Base-by-base conservation (phyloP, 2,329 filamentous ascomycete genomes). In the Reticulascus tulasneorum region DNA sequence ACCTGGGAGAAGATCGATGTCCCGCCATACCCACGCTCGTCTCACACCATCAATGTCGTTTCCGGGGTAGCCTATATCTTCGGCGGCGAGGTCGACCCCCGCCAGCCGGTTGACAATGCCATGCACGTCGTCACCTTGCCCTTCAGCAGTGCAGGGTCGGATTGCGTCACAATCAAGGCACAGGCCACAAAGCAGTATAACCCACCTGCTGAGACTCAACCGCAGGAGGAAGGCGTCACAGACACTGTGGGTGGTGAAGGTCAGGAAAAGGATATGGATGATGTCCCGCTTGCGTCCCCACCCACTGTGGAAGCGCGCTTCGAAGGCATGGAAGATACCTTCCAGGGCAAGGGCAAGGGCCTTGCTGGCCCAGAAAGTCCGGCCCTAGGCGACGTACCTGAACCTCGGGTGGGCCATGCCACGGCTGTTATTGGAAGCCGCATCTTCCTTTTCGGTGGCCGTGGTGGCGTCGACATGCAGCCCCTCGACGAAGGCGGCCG, bases 371-470 rank as follows among this genome's bases (percentile, higher is more conserved):
- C 48, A 6, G 47, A 45, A 7, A 19, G 28, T 7, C 34, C 42
- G 13, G 22, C 40, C 8, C 49, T 67, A 2, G 62, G 59, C 19
- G 55, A 70, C 21, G 69, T 84, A 1, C 86, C 87, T 1, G 60
- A 68, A 2, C 71, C 86, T 3, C 77, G 88, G 15, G 77, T 90
- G 3, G 88, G 88, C 15, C 77, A 87, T 47, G 82, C 86, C 22
- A 77, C 82, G 0, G 75, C 82, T 10, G 72, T 79, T 2, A 75
- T 93, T 39, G 73, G 80, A 39, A 72, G 74, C 28, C 79, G 79
- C 16, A 79, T 94, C 50, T 91, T 91, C 60, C 46, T 94, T 26
- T 94, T 90, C 59, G 88, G 86, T 30, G 88, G 89, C 9, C 79
- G 86, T 28, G 82, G 83, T 22, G 84, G 84, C 0, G 61, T 70